These are phyloP conservation scores for Cryptosporidium canis DNA, from an alignment of 169 alveolate genomes.

Conservation along the genomic window DNA sequence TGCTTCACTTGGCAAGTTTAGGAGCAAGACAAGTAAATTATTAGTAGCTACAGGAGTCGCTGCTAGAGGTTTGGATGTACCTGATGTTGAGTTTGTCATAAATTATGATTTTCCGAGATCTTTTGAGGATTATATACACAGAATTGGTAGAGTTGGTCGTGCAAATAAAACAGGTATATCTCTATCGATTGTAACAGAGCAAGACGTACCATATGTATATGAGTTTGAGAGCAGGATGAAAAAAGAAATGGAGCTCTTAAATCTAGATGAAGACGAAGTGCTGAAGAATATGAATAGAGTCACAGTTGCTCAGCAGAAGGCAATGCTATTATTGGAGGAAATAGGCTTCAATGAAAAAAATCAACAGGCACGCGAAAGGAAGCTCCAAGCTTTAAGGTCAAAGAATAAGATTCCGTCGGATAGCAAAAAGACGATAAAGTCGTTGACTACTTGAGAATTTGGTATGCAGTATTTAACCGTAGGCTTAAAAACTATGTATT, in stretches of 20 bases:
- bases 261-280: conserved; percentile 88
- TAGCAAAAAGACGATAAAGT: background rate
- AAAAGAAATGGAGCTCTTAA: conserved; percentile 79
- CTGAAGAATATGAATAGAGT: conserved; percentile 89
- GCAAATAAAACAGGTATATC: conserved; percentile 96
- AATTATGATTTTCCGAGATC: conserved; percentile 94
- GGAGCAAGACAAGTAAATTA: conserved; percentile 87
- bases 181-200: conserved; percentile 88
- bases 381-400: conserved; percentile 24
- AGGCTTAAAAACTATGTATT: background rate
- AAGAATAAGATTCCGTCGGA: conserved; percentile 10
- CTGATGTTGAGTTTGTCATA: conserved; percentile 93
- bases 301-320: conserved; percentile 87
- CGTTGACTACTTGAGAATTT: background rate
- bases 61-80: conserved; percentile 98
- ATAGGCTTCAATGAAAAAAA: conserved; percentile 64
- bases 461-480: background rate
- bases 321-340: conserved; percentile 70
- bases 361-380: conserved; percentile 30
- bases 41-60: conserved; percentile 97
- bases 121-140: conserved; percentile 92
- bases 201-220: conserved; percentile 86
- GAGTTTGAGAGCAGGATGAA: conserved; percentile 80
- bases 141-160: conserved; percentile 98
- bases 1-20: conserved; percentile 93